Base-by-base conservation (phyloP, 148 eudicot species). In the Oxyria digyna region DNA sequence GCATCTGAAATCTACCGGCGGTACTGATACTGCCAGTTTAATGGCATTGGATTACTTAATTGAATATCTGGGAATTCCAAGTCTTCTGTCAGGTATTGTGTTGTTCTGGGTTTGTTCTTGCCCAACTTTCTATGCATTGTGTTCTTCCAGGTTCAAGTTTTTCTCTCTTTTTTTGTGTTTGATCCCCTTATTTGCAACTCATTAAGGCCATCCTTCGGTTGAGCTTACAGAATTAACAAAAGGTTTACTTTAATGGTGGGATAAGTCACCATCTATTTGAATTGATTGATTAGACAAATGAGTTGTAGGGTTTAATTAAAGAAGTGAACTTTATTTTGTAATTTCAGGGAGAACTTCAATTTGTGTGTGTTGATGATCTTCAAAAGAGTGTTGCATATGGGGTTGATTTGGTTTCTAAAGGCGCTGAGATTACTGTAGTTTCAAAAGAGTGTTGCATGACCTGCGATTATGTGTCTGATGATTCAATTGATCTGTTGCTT, bases 341-440 rank as follows among this genome's bases (percentile, higher is more conserved):
- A 65, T 62, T 69, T 48, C 21, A 88, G 96, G 96, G 96, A 23
- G 92, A 93, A 82, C 96, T 95, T 81, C 88, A 91, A 81, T 88
- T 91, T 78, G 67, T 87, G 74, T 68, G 77, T 74, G 73, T 71
- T 63, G 91, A 93, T 75, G 87, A 81, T 81, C 72, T 79, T 71
- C 68, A 69, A 35, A 76, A 75, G 49, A 76, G 81, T 54, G 69
- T 24, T 45, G 66, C 71, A 20, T 79, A 84, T 70, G 86, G 77
- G 67, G 32, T 76, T 76, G 72, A 76, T 72, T 72, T 74, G 43
- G 77, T 79, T 46, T 81, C 69, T 15, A 84, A 76, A 57, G 86
- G 85, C 63, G 65, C 41, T 10, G 80, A 87, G 76, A 80, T 86
- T 17, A 72, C 83, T 20, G 68, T 76, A 57, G 43, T 71, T 73